A percentile compares a stretch with the other conserved stretches of the same genome.
Conservation (phyloP, 352 stramenopile species). For the Phytophthora lateralis region DNA sequence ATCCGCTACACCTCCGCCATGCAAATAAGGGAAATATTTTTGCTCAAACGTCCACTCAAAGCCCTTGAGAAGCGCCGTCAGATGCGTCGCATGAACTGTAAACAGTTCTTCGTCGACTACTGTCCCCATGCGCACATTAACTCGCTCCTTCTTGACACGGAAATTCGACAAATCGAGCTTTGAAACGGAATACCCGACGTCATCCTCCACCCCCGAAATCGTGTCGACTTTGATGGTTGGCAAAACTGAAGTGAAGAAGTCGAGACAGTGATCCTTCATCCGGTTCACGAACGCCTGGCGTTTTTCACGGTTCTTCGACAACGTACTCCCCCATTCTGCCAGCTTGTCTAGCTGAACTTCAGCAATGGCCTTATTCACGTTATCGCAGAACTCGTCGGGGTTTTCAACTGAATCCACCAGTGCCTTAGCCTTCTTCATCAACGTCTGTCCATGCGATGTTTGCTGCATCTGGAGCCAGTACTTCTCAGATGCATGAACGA, state of each 20-base stretch:
- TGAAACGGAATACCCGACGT: constrained; percentile 78
- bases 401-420: constrained; percentile 80
- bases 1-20: constrained; percentile 76
- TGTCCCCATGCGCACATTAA: constrained; percentile 83
- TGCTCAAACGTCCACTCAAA: constrained; percentile 89
- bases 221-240: constrained; percentile 85
- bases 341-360: constrained; percentile 77
- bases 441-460: constrained; percentile 62
- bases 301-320: constrained; percentile 68
- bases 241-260: constrained; percentile 88
- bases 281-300: constrained; percentile 79
- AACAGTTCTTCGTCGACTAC: constrained; percentile 83
- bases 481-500: constrained; percentile 71
- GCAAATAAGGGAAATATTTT: constrained; percentile 88
- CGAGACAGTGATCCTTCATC: constrained; percentile 84
- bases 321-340: constrained; percentile 62
- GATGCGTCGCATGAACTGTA: constrained; percentile 73
- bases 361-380: constrained; percentile 71
- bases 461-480: constrained; percentile 77
- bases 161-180: constrained; percentile 86
- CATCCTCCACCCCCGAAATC: constrained; percentile 79
- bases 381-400: constrained; percentile 70
- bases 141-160: constrained; percentile 82
- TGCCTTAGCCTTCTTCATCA: constrained; percentile 74
- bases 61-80: constrained; percentile 79